Evolutionary conservation across 257 asterid species (phyloP).

Genomic region (Solanum chmielewskii): DNA sequence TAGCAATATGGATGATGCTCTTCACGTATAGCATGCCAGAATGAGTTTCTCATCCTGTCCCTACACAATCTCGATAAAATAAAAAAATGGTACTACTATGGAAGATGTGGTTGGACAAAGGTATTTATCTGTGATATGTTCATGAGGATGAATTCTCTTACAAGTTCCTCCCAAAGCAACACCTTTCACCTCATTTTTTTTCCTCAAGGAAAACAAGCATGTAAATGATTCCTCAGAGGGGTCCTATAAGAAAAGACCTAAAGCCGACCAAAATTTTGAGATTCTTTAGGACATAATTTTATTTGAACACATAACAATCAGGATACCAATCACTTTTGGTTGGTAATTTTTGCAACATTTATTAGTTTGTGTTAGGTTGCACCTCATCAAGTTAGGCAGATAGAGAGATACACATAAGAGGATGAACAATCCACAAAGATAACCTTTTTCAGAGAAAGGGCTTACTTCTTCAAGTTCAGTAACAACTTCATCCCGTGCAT

Average conservation of each 20-base stretch:
- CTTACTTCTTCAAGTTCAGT: conserved; percentile 84
- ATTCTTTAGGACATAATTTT: background rate
- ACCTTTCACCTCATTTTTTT: background rate
- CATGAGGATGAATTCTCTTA: background rate
- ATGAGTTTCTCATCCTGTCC: background rate
- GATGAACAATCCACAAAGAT: background rate
- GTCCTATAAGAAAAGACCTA: background rate
- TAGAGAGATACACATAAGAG: background rate
- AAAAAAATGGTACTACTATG: background rate
- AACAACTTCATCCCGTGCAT: conserved; percentile 74
- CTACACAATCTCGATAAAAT: background rate
- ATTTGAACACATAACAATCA: background rate
- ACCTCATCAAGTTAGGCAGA: background rate
- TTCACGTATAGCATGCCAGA: background rate
- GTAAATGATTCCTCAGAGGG: background rate
- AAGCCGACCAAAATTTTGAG: background rate
- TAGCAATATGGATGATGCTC: background rate
- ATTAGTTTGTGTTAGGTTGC: background rate
- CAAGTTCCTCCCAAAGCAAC: background rate
- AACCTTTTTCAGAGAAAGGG: conserved; percentile 2
- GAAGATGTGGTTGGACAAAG: background rate
- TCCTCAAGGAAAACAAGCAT: background rate
- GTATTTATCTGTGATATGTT: background rate
- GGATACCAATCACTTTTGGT: background rate
- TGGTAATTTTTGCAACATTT: background rate